A percentile compares a stretch with the other conserved stretches of the same genome.
Evolutionary conservation across 2,329 filamentous ascomycete genomes (phyloP).

Genomic region (Colletotrichum theobromicola): DNA sequence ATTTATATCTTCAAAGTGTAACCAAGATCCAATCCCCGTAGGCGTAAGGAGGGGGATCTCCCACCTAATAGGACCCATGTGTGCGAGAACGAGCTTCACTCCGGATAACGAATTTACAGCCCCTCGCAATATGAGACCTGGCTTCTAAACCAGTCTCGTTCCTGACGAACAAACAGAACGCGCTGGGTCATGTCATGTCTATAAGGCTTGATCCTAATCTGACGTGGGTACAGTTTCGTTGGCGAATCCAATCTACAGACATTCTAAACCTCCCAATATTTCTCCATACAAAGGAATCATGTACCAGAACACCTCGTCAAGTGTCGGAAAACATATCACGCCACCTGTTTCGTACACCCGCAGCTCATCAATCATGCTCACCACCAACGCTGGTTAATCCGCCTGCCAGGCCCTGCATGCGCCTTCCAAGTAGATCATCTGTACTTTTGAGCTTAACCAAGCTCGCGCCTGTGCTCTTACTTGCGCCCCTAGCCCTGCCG

Average conservation of each 20-base stretch:
- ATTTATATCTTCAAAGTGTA: background rate
- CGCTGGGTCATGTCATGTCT: background rate
- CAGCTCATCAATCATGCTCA: slow-evolving; percentile 34
- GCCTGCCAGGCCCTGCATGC: slow-evolving; percentile 63
- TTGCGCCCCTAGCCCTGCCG: slow-evolving; percentile 36
- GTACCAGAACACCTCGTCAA: background rate
- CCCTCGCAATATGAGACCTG: too few relatives aligned
- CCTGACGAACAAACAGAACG: background rate
- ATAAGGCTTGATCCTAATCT: background rate
- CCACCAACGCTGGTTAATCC: slow-evolving; percentile 55
- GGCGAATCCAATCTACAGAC: slow-evolving; percentile 11
- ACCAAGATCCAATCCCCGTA: fast-evolving
- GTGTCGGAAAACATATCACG: background rate
- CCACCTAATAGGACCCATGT: fast-evolving
- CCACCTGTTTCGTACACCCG: background rate
- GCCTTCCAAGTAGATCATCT: slow-evolving; percentile 60
- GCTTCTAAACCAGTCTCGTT: background rate
- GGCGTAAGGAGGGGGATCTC: too few relatives aligned
- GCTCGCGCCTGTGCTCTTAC: slow-evolving; percentile 48
- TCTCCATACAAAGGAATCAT: background rate
- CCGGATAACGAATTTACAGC: too few relatives aligned
- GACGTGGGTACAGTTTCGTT: slow-evolving; percentile 11
- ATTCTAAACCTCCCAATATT: background rate
- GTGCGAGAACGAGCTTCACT: too few relatives aligned
- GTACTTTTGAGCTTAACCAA: slow-evolving; percentile 61